Conservation (phyloP, 75 land plant species). For the Pinus tabuliformis region DNA sequence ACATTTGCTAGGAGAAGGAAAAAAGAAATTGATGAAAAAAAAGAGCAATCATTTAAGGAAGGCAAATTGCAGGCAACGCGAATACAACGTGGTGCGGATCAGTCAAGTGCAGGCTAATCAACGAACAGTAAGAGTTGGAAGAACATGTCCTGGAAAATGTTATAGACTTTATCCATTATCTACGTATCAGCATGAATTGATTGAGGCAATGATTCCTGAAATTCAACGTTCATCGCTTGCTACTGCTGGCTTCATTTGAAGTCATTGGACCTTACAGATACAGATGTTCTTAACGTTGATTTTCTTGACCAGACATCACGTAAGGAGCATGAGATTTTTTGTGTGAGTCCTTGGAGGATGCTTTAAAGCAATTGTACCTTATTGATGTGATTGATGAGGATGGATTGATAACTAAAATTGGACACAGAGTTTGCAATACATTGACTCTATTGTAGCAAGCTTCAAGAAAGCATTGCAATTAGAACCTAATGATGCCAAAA, state of each 20-base stretch:
- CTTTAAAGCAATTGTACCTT: constrained; percentile 85
- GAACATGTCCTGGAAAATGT: constrained; percentile 94
- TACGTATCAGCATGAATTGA: constrained; percentile 67
- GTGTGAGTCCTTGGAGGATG: constrained; percentile 79
- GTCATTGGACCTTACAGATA: constrained; percentile 77
- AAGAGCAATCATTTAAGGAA: too few relatives aligned
- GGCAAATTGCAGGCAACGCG: too few relatives aligned
- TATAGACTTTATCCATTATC: constrained; percentile 70
- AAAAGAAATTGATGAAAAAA: too few relatives aligned
- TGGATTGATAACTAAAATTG: constrained; percentile 71
- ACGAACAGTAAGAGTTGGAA: constrained; percentile 90
- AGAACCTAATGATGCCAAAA: too few relatives aligned
- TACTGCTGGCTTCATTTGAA: constrained; percentile 87
- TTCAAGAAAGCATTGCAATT: too few relatives aligned
- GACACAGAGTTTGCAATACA: not conserved
- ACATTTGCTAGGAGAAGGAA: too few relatives aligned
- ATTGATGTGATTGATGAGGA: constrained; percentile 92
- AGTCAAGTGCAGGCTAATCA: constrained; percentile 90
- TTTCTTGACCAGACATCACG: constrained; percentile 93
- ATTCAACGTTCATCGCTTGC: constrained; percentile 94
- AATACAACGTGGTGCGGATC: too few relatives aligned
- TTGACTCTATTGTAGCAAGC: too few relatives aligned
- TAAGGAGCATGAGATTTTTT: constrained; percentile 19
- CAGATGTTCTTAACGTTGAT: constrained; percentile 88
- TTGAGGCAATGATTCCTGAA: constrained; percentile 87